Percentiles rank a stretch among this genome's conserved stretches.
phyloP scores from a whole-genome alignment of 1,284 basidiomycete genomes.

The Marasmius fiardii region DNA sequence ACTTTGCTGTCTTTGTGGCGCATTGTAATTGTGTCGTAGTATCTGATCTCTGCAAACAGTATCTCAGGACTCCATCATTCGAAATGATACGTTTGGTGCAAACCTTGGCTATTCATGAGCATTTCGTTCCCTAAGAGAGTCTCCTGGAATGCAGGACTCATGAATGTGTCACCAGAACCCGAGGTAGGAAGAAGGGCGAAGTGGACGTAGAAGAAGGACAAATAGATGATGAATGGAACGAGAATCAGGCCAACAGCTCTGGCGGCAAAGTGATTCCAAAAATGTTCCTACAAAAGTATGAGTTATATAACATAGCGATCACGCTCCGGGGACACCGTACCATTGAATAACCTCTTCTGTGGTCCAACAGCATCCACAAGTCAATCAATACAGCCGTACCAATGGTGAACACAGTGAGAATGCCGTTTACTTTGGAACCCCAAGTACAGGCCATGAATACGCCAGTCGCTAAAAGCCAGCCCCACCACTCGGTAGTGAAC shows the following conservation, averaged over 20 bases:
- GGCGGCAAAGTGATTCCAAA: conserved; percentile 87
- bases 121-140: conserved; percentile 92
- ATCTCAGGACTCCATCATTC: neutral
- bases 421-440: conserved; percentile 97
- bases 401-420: conserved; percentile 88
- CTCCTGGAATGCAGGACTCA: conserved; percentile 98
- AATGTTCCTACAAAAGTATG: conserved; percentile 66
- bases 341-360: conserved; percentile 80
- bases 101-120: conserved; percentile 86
- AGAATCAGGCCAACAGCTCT: conserved; percentile 86
- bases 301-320: neutral
- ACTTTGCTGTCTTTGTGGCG: conserved; percentile 93
- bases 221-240: conserved; percentile 86
- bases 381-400: conserved; percentile 92
- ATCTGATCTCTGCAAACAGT: conserved; percentile 74
- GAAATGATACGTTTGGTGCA: conserved; percentile 15
- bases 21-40: conserved; percentile 86
- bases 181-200: conserved; percentile 89
- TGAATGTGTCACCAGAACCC: conserved; percentile 94
- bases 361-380: conserved; percentile 92
- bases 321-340: conserved; percentile 43
- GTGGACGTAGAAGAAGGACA: conserved; percentile 96
- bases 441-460: conserved; percentile 93
- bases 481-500: conserved; percentile 91
- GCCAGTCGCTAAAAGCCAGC: conserved; percentile 90